Evolutionary conservation across 2,329 filamentous ascomycete species (phyloP), one percentile per base, ranked within the genome.

Genomic region (Cordyceps farinosa): DNA sequence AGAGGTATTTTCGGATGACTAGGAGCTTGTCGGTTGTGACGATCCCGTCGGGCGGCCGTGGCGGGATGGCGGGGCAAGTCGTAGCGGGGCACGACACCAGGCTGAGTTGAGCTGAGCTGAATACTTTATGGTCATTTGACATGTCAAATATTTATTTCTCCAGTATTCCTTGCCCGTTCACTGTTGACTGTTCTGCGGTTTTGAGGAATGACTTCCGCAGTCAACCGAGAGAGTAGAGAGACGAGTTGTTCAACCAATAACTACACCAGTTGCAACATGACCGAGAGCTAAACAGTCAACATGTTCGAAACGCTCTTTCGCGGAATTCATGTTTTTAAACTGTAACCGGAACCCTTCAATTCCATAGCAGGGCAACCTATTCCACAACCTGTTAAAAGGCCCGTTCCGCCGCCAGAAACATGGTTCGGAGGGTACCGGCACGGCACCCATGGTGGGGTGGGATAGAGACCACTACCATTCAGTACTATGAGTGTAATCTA

Each of bases 391-490:
- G 22, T 13, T 5, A 13, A 48, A 48, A 13, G 45, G 45, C 27
- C 11, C 22, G 30, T 48, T 30, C 2, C 45, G 45, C 22, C 10
- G 22, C 45, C 45, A 48, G 27, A 29, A 48, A 29, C 22, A 30
- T 22, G 8, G 10, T 30, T 38, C 34, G 7, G 3, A 22, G 84
- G 9, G 81, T n/a, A n/a, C n/a, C 22, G 22, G 22, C 22, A 22
- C 22, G 22, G 22, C 22, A 22, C 22, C 22, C 22, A 22, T 22
- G 22, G 22, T 22, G 22, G 22, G 22, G 22, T 22, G 22, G 22
- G 22, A 22, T 22, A 22, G 22, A 22, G 22, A 22, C 22, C 22
- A 22, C 22, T 22, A 22, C 22, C 22, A 22, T 22, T 22, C 22
- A 22, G 22, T 22, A 22, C 22, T 22, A 22, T 22, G 22, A 22